phyloP scores from a whole-genome alignment of 2,329 filamentous ascomycete genomes.

The Sporothrix sp. region DNA sequence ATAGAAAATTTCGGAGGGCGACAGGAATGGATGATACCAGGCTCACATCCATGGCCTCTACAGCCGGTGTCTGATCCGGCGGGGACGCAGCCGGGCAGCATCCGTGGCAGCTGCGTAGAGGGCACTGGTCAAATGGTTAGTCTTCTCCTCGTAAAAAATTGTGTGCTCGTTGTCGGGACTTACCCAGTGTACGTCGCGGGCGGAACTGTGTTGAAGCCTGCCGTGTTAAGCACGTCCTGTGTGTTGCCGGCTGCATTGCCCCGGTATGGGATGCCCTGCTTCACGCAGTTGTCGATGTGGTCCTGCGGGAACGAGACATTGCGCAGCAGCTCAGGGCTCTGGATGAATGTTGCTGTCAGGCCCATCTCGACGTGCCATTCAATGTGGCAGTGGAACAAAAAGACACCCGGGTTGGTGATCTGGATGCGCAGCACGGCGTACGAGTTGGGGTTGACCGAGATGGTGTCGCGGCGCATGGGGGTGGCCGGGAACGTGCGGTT shows the following conservation, averaged over 20 bases:
- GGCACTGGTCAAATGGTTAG: constrained; percentile 1
- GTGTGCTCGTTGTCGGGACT: too few relatives aligned
- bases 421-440: constrained; percentile 43
- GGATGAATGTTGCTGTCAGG: constrained; percentile 44
- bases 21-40: background rate
- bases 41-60: background rate
- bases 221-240: constrained; percentile 42
- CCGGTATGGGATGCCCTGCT: constrained; percentile 34
- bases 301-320: constrained; percentile 46
- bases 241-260: constrained; percentile 64
- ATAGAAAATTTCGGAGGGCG: background rate
- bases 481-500: constrained; percentile 21
- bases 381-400: constrained; percentile 50
- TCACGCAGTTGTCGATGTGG: constrained; percentile 40
- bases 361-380: constrained; percentile 54
- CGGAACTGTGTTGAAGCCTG: constrained; percentile 39
- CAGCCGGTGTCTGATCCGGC: constrained; percentile 6
- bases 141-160: too few relatives aligned
- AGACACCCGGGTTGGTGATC: constrained; percentile 44
- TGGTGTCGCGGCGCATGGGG: constrained; percentile 30
- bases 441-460: constrained; percentile 31
- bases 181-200: constrained; percentile 41
- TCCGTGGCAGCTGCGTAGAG: constrained; percentile 1
- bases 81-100: background rate
- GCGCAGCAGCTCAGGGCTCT: constrained; percentile 48